A percentile compares a stretch with the other conserved stretches of the same genome.
Evolutionary conservation across 768 basidiomycete genomes (phyloP).

Genomic region (Pleurotus cornucopiae): DNA sequence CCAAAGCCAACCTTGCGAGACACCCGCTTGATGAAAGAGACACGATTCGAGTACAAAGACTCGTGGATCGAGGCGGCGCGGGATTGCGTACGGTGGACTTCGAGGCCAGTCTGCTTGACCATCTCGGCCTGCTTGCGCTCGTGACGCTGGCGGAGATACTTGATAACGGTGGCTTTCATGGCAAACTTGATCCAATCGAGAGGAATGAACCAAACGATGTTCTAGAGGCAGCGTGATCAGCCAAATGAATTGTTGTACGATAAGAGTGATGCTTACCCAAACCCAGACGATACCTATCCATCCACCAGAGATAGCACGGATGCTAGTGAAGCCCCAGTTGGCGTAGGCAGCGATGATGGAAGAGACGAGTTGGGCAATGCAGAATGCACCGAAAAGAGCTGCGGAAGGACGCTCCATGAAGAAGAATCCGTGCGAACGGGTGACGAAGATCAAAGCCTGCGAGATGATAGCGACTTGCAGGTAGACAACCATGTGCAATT

Average conservation of each 20-base stretch:
- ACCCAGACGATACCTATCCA: constrained; percentile 99
- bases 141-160: constrained; percentile 69
- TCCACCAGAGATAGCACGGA: constrained; percentile 75
- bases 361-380: constrained; percentile 88
- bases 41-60: constrained; percentile 93
- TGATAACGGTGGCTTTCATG: constrained; percentile 93
- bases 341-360: constrained; percentile 94
- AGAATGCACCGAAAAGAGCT: constrained; percentile 88
- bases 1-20: constrained; percentile 88
- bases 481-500: constrained; percentile 88
- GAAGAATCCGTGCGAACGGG: constrained; percentile 92
- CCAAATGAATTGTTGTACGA: background rate
- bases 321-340: constrained; percentile 91
- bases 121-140: constrained; percentile 35
- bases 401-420: constrained; percentile 93
- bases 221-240: constrained; percentile 40
- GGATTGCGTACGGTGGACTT: constrained; percentile 82
- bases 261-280: constrained; percentile 50
- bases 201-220: constrained; percentile 94
- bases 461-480: constrained; percentile 98
- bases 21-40: constrained; percentile 87
- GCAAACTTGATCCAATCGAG: constrained; percentile 95
- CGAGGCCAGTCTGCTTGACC: constrained; percentile 49
- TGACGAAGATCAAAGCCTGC: constrained; percentile 95
- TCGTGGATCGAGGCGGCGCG: constrained; percentile 89